These are phyloP conservation scores for Diatrype stigma DNA, from an alignment of 2,329 filamentous ascomycete species.

Conservation along the genomic window DNA sequence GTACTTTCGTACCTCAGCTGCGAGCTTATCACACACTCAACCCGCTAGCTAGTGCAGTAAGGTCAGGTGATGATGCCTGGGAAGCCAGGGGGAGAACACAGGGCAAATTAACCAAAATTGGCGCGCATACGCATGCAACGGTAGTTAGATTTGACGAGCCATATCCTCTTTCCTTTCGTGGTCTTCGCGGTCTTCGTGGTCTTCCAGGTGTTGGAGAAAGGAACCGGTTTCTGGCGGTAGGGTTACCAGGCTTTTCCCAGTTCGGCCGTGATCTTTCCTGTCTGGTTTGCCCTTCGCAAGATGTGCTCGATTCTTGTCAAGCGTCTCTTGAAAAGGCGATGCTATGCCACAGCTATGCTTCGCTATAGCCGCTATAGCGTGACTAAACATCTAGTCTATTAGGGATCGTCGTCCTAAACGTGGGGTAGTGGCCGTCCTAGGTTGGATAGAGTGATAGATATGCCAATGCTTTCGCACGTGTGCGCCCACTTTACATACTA, in stretches of 20 bases:
- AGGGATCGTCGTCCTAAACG: background rate
- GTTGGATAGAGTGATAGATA: background rate
- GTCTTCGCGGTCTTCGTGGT: too few relatives aligned
- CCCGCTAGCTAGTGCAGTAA: background rate
- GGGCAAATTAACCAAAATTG: background rate
- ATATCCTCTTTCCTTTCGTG: background rate
- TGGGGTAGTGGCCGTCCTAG: background rate
- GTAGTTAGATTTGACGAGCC: background rate
- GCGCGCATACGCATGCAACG: background rate
- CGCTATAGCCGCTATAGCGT: too few relatives aligned
- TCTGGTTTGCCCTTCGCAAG: too few relatives aligned
- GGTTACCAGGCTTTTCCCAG: too few relatives aligned
- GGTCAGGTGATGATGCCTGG: background rate
- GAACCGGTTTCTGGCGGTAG: too few relatives aligned
- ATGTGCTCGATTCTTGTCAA: too few relatives aligned
- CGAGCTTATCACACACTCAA: background rate
- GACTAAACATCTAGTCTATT: background rate
- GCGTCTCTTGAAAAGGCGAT: too few relatives aligned
- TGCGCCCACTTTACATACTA: background rate
- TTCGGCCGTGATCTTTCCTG: too few relatives aligned
- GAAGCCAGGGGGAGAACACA: background rate
- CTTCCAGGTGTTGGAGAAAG: too few relatives aligned
- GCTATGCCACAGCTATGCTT: too few relatives aligned
- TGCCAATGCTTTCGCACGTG: background rate
- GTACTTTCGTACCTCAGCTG: background rate